A percentile compares a stretch with the other conserved stretches of the same genome.
phyloP scores from a whole-genome alignment of 805 yeast genomes.

The Saturnispora quitensis region DNA sequence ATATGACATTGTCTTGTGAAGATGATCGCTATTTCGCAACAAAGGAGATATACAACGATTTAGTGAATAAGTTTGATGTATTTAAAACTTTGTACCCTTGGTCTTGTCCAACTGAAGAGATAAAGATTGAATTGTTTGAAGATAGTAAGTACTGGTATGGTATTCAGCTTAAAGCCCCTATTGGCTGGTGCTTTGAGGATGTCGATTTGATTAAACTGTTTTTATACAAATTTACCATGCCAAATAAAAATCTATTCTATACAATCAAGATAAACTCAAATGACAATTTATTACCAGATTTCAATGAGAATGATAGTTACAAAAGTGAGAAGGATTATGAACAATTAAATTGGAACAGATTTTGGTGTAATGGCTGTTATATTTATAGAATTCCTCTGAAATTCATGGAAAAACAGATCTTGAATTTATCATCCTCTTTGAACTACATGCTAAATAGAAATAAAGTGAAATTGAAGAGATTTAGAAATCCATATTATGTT shows the following conservation, averaged over 20 bases:
- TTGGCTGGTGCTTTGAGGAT: constrained; percentile 37
- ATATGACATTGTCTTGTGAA: not conserved
- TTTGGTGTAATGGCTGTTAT: constrained; percentile 12
- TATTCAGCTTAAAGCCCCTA: constrained; percentile 33
- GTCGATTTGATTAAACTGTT: constrained; percentile 36
- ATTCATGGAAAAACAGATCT: constrained; percentile 22
- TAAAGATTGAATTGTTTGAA: constrained; percentile 17
- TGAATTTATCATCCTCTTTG: constrained; percentile 30
- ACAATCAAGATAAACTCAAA: constrained; percentile 38
- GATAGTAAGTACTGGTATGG: constrained; percentile 16
- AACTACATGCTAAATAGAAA: constrained; percentile 30
- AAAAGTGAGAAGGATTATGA: constrained; percentile 48
- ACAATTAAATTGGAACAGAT: constrained; percentile 33
- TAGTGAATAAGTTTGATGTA: constrained; percentile 19
- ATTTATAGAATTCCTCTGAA: constrained; percentile 29
- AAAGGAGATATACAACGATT: not conserved
- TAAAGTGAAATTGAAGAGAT: constrained; percentile 17
- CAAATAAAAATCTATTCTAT: constrained; percentile 31
- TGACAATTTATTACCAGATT: constrained; percentile 36
- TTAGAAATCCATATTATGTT: constrained; percentile 8
- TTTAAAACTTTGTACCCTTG: constrained; percentile 30
- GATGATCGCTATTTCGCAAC: not conserved
- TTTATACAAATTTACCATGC: constrained; percentile 28
- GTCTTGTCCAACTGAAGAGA: constrained; percentile 33
- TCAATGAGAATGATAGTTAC: not conserved